phyloP scores from a whole-genome alignment of 1,139 yeast species.

The Blastobotrys persicus region DNA sequence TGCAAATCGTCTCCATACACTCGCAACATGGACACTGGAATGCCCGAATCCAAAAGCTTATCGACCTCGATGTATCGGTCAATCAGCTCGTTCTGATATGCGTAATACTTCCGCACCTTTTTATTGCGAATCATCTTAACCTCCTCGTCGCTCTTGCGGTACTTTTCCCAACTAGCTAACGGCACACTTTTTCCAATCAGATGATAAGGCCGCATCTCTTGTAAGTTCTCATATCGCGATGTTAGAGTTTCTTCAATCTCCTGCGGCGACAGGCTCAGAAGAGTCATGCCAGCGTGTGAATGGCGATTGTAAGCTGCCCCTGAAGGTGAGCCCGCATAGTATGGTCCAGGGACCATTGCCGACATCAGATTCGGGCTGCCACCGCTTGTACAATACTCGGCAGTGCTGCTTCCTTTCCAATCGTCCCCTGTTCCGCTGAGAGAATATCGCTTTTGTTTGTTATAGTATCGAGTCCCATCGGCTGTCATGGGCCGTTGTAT shows the following conservation, averaged over 20 bases:
- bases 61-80: slow-evolving; percentile 61
- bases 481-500: slow-evolving; percentile 6
- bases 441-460: background rate
- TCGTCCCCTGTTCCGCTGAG: background rate
- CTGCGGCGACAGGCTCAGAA: slow-evolving; percentile 1
- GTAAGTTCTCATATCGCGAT: slow-evolving; percentile 35
- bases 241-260: slow-evolving; percentile 14
- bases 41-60: slow-evolving; percentile 65
- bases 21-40: slow-evolving; percentile 62
- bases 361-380: background rate
- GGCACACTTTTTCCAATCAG: slow-evolving; percentile 54
- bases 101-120: slow-evolving; percentile 32
- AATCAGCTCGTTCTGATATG: slow-evolving; percentile 56
- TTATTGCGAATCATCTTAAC: slow-evolving; percentile 30
- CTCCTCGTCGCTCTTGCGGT: slow-evolving; percentile 31
- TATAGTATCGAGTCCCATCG: background rate
- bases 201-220: slow-evolving; percentile 51
- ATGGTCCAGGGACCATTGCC: background rate
- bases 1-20: slow-evolving; percentile 52
- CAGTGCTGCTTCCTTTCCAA: background rate
- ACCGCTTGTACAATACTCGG: background rate
- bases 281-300: background rate
- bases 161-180: slow-evolving; percentile 51
- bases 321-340: background rate
- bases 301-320: background rate